A percentile compares a stretch with the other conserved stretches of the same genome.
phyloP scores from a whole-genome alignment of 1,139 yeast species.

The Geotrichum aggregatum region DNA sequence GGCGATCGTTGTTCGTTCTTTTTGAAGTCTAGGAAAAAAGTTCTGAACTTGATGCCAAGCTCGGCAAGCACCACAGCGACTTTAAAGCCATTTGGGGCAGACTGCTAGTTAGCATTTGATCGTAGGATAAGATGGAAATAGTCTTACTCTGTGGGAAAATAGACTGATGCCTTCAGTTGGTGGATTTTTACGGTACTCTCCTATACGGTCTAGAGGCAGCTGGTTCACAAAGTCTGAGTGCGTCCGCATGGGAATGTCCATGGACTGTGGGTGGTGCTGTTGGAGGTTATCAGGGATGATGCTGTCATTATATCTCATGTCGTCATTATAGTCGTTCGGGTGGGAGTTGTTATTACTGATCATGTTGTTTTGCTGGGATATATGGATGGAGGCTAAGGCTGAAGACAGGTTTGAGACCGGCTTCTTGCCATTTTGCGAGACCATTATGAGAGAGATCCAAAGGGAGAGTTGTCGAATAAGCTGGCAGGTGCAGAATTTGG shows the following conservation, averaged over 20 bases:
- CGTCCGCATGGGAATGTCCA: conserved; percentile 17
- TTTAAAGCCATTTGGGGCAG: conserved; percentile 95
- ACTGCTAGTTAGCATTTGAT: conserved; percentile 32
- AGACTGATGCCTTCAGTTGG: conserved; percentile 83
- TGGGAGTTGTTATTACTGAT: conserved; percentile 9
- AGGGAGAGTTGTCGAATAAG: too few species aligned
- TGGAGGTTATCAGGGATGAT: conserved; percentile 10
- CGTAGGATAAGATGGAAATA: not conserved
- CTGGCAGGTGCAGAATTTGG: too few species aligned
- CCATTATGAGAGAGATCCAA: conserved; percentile 4
- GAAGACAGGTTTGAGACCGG: conserved; percentile 34
- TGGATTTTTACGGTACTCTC: conserved; percentile 69
- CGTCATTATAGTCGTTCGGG: conserved; percentile 16
- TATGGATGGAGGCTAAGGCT: conserved; percentile 34
- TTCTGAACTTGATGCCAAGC: conserved; percentile 70
- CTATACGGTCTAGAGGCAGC: conserved; percentile 48
- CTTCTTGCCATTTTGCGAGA: conserved; percentile 19
- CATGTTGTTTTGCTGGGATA: conserved; percentile 22
- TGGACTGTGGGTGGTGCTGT: conserved; percentile 10
- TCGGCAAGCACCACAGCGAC: conserved; percentile 89
- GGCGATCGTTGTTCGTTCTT: conserved; percentile 88
- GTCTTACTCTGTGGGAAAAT: conserved; percentile 62
- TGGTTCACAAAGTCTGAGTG: conserved; percentile 20
- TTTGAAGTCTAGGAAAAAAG: conserved; percentile 83
- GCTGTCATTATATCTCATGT: conserved; percentile 8